A percentile compares a stretch with the other conserved stretches of the same genome.
These are phyloP conservation scores for Coniochaeta pulveracea DNA, from an alignment of 2,329 filamentous ascomycete genomes.

Conservation along the genomic window DNA sequence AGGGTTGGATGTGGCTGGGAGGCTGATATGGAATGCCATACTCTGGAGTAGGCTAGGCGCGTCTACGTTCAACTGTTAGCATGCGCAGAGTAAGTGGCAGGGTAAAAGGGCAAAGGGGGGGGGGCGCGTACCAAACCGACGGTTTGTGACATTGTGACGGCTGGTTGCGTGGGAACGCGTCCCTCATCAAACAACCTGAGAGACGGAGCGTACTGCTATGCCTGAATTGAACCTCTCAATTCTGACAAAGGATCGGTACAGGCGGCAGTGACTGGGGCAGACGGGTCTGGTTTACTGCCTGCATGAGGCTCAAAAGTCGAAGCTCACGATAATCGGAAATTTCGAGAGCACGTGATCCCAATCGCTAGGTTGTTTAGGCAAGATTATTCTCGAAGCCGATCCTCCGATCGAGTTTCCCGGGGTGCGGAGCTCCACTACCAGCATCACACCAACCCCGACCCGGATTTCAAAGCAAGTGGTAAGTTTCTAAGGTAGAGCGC, in stretches of 20 bases:
- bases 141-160: constrained; percentile 61
- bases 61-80: too few relatives aligned
- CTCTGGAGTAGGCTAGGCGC: constrained; percentile 87
- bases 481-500: constrained; percentile 3
- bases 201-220: not conserved
- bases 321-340: not conserved
- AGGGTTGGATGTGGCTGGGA: constrained; percentile 52
- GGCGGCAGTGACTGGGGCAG: not conserved
- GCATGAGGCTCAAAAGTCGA: not conserved
- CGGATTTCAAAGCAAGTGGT: constrained; percentile 22
- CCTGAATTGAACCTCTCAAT: not conserved
- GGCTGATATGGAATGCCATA: constrained; percentile 82
- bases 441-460: not conserved
- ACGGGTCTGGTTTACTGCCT: not conserved
- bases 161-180: constrained; percentile 14
- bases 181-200: constrained; percentile 16
- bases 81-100: too few relatives aligned
- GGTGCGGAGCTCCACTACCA: not conserved
- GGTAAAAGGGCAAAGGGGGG: constrained; percentile 3
- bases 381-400: too few relatives aligned
- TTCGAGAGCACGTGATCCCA: constrained; percentile 2
- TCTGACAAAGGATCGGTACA: not conserved
- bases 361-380: too few relatives aligned
- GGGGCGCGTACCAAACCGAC: constrained; percentile 54
- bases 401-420: too few relatives aligned